Evolutionary conservation across 1,284 basidiomycete genomes (phyloP).

Genomic region (Apiotrichum montevideense): DNA sequence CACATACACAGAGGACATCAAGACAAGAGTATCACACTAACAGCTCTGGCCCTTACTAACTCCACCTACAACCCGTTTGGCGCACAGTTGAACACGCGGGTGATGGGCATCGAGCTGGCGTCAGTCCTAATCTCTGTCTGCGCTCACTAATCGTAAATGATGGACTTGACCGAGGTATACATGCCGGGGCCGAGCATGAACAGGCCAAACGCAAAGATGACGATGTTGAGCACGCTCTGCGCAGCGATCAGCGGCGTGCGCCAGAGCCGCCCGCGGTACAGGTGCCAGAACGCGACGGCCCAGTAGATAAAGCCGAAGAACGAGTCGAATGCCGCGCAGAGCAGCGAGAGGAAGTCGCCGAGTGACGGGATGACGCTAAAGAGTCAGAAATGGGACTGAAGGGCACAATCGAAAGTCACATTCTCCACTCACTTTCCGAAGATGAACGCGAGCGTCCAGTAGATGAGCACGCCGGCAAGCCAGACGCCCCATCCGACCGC

Average conservation of each 20-base stretch:
- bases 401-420: too few relatives aligned
- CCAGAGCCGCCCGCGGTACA: slow-evolving; percentile 36
- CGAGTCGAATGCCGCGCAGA: slow-evolving; percentile 33
- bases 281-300: slow-evolving; percentile 47
- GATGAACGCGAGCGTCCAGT: slow-evolving; percentile 58
- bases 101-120: too few relatives aligned
- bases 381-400: too few relatives aligned
- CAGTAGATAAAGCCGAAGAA: slow-evolving; percentile 48
- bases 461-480: slow-evolving; percentile 53
- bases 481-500: slow-evolving; percentile 57
- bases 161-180: slow-evolving; percentile 49
- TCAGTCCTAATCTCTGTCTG: too few relatives aligned
- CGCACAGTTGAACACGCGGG: too few relatives aligned
- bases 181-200: slow-evolving; percentile 51
- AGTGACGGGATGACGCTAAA: slow-evolving; percentile 46
- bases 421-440: slow-evolving; percentile 46
- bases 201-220: slow-evolving; percentile 44
- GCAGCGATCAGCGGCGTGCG: not conserved
- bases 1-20: too few relatives aligned
- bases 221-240: slow-evolving; percentile 39
- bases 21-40: too few relatives aligned
- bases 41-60: too few relatives aligned
- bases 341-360: slow-evolving; percentile 47
- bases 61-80: too few relatives aligned
- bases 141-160: slow-evolving; percentile 36